These are phyloP conservation scores for Nannochloris sp. DNA, from an alignment of 139 green algal species.

Conservation along the genomic window DNA sequence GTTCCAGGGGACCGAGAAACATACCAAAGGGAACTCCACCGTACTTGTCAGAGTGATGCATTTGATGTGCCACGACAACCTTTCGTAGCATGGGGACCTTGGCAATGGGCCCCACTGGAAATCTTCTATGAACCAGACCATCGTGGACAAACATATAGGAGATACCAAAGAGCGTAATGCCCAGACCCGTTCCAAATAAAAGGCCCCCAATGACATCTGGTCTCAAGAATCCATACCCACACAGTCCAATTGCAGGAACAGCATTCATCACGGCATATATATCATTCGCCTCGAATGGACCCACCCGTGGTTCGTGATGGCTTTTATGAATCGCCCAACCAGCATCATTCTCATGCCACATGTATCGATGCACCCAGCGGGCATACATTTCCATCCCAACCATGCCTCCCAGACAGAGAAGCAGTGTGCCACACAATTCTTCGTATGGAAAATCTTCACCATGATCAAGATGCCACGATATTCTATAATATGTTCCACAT, in stretches of 20 bases:
- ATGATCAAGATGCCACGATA: slow-evolving; percentile 48
- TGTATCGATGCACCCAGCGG: slow-evolving; percentile 52
- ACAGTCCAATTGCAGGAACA: slow-evolving; percentile 81
- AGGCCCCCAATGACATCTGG: slow-evolving; percentile 59
- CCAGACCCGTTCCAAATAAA: slow-evolving; percentile 86
- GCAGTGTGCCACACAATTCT: slow-evolving; percentile 61
- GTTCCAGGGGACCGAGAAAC: slow-evolving; percentile 71
- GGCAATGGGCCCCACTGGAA: slow-evolving; percentile 85
- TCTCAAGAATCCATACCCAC: slow-evolving; percentile 82
- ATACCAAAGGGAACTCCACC: slow-evolving; percentile 87
- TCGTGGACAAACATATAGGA: slow-evolving; percentile 99
- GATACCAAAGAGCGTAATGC: slow-evolving; percentile 96
- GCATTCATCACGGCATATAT: slow-evolving; percentile 90
- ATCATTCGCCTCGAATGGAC: slow-evolving; percentile 95
- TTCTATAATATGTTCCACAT: slow-evolving; percentile 65
- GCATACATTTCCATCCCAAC: slow-evolving; percentile 35
- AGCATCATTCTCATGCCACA: slow-evolving; percentile 84
- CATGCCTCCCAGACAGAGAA: slow-evolving; percentile 60
- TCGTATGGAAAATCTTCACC: slow-evolving; percentile 46
- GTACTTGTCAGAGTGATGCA: slow-evolving; percentile 94
- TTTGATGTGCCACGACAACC: slow-evolving; percentile 79
- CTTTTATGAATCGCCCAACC: slow-evolving; percentile 84
- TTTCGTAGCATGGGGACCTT: slow-evolving; percentile 77
- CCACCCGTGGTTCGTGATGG: slow-evolving; percentile 81
- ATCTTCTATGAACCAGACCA: slow-evolving; percentile 87